These are phyloP conservation scores for Carex myosuroides DNA, from an alignment of 176 grass and related monocot genomes.

Conservation along the genomic window DNA sequence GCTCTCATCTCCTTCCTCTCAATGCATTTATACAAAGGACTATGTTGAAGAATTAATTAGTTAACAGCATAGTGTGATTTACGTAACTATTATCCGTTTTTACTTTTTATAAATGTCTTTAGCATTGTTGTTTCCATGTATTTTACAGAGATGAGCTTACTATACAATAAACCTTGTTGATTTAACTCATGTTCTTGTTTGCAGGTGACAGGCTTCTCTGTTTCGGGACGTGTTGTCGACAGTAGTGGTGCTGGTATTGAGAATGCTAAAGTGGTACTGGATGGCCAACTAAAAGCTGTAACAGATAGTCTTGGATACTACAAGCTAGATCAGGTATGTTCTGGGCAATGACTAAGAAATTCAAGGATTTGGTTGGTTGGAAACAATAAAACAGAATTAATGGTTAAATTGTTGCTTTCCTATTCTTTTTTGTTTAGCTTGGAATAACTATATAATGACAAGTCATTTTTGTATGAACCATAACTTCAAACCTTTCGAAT, in stretches of 20 bases:
- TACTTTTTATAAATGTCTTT: not conserved
- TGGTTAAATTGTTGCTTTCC: not conserved
- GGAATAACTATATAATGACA: not conserved
- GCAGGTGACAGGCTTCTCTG: constrained; percentile 98
- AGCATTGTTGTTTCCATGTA: not conserved
- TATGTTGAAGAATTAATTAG: not conserved
- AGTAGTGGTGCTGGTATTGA: constrained; percentile 57
- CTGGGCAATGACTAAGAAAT: not conserved
- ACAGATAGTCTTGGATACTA: constrained; percentile 79
- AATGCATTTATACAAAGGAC: not conserved
- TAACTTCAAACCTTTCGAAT: not conserved
- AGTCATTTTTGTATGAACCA: not conserved
- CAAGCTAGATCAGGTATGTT: constrained; percentile 93
- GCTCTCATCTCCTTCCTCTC: not conserved
- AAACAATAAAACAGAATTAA: not conserved
- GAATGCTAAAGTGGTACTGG: constrained; percentile 71
- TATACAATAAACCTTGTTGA: not conserved
- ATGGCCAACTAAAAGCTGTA: constrained; percentile 62
- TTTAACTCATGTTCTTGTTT: not conserved
- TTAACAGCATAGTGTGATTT: not conserved
- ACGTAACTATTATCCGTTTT: not conserved
- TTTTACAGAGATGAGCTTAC: not conserved
- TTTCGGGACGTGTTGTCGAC: constrained; percentile 78
- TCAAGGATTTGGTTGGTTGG: not conserved
- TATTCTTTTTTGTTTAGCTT: not conserved